These are phyloP conservation scores for Ophiosphaerella narmari DNA, from an alignment of 2,329 filamentous ascomycete species.

Conservation along the genomic window DNA sequence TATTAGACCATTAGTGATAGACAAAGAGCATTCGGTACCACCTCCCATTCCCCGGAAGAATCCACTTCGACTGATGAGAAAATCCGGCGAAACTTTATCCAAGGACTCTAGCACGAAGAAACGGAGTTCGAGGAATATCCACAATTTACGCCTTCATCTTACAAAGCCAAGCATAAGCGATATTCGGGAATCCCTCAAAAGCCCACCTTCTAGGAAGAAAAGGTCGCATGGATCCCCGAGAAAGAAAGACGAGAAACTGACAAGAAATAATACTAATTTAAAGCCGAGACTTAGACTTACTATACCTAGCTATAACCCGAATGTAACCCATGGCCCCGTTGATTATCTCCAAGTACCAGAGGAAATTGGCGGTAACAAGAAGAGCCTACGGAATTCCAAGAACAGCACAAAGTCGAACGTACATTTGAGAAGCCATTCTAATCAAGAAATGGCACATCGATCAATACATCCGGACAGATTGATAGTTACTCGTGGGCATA, in stretches of 20 bases:
- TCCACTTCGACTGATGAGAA: constrained; percentile 1
- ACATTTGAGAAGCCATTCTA: background rate
- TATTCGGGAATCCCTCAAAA: background rate
- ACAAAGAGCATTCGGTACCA: background rate
- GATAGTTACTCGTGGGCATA: background rate
- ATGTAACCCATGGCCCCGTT: background rate
- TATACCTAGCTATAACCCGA: background rate
- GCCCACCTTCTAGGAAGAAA: background rate
- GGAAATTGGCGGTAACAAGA: background rate
- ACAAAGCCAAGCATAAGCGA: background rate
- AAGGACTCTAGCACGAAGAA: background rate
- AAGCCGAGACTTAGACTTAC: background rate
- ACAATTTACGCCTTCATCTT: constrained; percentile 3
- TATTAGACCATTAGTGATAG: background rate
- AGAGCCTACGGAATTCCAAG: background rate
- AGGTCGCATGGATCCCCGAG: background rate
- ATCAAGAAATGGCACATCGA: background rate
- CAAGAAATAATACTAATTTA: background rate
- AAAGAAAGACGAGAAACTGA: background rate
- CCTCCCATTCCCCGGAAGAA: constrained; percentile 2
- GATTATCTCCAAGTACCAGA: background rate
- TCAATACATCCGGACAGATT: background rate
- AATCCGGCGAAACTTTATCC: background rate
- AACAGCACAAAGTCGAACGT: background rate
- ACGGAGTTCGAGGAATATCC: constrained; percentile 2